These are phyloP conservation scores for Aspergillus costaricaensis DNA, from an alignment of 2,329 filamentous ascomycete genomes.

Conservation along the genomic window DNA sequence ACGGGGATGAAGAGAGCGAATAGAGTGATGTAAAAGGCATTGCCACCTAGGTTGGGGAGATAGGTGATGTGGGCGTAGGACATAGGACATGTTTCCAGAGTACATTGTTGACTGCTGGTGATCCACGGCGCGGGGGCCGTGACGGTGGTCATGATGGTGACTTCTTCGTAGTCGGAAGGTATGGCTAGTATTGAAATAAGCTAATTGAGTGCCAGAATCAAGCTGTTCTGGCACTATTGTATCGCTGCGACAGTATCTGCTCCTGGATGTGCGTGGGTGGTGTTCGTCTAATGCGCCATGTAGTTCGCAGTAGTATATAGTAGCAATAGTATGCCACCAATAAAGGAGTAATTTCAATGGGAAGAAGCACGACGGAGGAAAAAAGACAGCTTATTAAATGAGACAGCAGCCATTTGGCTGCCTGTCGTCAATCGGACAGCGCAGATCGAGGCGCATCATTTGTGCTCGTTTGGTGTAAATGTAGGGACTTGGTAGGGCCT, in stretches of 20 bases:
- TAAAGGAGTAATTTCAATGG: too few species aligned
- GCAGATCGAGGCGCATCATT: background rate
- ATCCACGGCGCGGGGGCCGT: background rate
- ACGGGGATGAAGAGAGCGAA: conserved; percentile 1
- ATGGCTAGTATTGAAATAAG: too few species aligned
- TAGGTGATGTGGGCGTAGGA: background rate
- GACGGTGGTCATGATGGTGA: background rate
- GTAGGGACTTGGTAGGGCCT: background rate
- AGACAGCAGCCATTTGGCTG: background rate
- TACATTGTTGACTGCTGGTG: conserved; percentile 1
- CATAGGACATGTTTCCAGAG: background rate
- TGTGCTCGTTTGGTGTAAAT: background rate
- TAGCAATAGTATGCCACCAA: too few species aligned
- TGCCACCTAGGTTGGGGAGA: conserved; percentile 1
- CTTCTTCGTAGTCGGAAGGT: too few species aligned
- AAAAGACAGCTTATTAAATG: background rate
- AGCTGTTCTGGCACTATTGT: too few species aligned
- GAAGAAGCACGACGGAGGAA: too few species aligned
- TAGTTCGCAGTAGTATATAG: too few species aligned
- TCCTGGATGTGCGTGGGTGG: background rate
- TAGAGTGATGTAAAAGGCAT: conserved; percentile 2
- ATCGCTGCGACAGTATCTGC: too few species aligned
- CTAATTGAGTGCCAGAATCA: too few species aligned
- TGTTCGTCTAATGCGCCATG: background rate
- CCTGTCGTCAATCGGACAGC: background rate